phyloP scores from a whole-genome alignment of 1,139 yeast species.

The Komagataea norvegica region DNA sequence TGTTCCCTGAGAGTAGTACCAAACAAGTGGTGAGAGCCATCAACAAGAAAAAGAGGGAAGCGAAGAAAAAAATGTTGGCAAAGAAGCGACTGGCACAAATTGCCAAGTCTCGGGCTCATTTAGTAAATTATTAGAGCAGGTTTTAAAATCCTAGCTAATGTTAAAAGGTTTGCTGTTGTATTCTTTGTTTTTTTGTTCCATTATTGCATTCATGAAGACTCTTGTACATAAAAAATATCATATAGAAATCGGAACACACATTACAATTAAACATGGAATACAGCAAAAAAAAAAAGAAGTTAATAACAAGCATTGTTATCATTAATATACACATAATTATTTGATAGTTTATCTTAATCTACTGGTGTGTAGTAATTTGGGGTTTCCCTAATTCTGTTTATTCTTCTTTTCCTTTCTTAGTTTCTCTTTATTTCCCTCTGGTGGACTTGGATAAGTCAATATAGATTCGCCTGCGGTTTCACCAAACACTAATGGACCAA shows the following conservation, averaged over 20 bases:
- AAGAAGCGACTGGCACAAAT: background rate
- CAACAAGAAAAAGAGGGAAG: background rate
- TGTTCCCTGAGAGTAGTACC: background rate
- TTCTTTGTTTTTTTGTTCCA: too few species aligned
- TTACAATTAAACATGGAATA: too few species aligned
- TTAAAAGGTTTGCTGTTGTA: too few species aligned
- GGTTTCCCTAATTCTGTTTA: slow-evolving; percentile 6
- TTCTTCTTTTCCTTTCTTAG: slow-evolving; percentile 18
- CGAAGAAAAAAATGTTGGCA: background rate
- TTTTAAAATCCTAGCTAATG: too few species aligned
- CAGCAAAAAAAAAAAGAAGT: too few species aligned
- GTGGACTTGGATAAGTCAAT: slow-evolving; percentile 29
- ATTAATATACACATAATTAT: slow-evolving; percentile 2
- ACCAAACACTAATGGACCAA: slow-evolving; percentile 78
- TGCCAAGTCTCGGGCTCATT: background rate
- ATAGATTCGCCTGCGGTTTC: slow-evolving; percentile 40
- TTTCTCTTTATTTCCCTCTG: slow-evolving; percentile 14
- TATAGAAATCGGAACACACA: background rate
- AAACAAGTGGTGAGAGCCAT: background rate
- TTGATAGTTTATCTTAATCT: background rate
- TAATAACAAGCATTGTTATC: background rate
- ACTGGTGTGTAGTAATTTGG: too few species aligned
- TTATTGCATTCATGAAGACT: too few species aligned
- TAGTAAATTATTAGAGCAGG: too few species aligned
- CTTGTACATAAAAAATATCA: too few species aligned